Evolutionary conservation across 345 rosid species (phyloP).

Genomic region (Euphorbia peplus): DNA sequence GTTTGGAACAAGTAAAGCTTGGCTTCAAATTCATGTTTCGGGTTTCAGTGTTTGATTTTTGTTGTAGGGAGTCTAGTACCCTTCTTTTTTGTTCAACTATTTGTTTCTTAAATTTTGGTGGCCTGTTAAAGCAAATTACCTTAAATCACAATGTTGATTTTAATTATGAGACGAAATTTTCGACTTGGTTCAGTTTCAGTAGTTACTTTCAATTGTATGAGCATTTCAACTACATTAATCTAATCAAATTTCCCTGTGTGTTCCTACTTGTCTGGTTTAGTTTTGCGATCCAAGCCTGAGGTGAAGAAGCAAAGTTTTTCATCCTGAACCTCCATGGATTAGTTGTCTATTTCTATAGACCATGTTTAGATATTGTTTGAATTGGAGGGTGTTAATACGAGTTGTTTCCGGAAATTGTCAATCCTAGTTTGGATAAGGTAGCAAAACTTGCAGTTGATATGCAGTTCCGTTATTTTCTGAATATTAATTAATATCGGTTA

Average conservation of each 20-base stretch:
- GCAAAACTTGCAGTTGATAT: not conserved
- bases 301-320: no score
- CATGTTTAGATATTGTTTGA: no score
- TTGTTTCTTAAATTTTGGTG: slow-evolving; percentile 11
- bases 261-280: not conserved
- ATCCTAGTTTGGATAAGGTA: not conserved
- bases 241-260: not conserved
- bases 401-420: no score
- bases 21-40: not conserved
- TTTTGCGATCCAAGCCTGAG: no score
- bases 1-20: not conserved
- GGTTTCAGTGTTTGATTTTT: not conserved
- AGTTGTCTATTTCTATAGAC: not conserved
- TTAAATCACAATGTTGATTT: not conserved
- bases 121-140: not conserved
- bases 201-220: not conserved
- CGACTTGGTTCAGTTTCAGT: not conserved
- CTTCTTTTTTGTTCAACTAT: not conserved
- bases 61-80: not conserved
- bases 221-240: not conserved
- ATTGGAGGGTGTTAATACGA: no score
- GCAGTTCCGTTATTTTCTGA: no score
- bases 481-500: no score
- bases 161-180: not conserved
- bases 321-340: no score